phyloP scores from a whole-genome alignment of 225 moss, liverwort and hornwort genomes.

The Pseudoscleropodium purum region DNA sequence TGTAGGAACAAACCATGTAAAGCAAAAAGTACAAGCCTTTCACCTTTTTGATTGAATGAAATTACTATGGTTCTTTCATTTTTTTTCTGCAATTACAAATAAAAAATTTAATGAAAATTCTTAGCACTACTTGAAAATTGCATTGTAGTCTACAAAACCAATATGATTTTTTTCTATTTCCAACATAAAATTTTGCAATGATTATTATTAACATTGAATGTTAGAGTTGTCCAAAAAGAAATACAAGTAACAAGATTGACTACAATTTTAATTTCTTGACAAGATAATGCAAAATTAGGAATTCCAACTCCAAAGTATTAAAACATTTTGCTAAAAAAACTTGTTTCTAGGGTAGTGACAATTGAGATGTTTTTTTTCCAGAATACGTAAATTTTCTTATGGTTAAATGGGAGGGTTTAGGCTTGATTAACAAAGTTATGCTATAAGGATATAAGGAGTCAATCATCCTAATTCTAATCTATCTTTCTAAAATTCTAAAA shows the following conservation, averaged over 20 bases:
- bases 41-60: background rate
- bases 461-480: background rate
- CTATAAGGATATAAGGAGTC: background rate
- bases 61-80: background rate
- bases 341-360: background rate
- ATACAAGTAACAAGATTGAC: fast-evolving
- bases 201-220: too few relatives aligned
- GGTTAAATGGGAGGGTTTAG: background rate
- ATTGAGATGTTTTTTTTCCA: background rate
- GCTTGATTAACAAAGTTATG: background rate
- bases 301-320: fast-evolving
- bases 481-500: background rate
- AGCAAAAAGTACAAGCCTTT: background rate
- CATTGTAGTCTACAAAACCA: too few relatives aligned
- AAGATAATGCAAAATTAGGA: background rate
- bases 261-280: background rate
- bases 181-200: too few relatives aligned
- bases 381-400: background rate
- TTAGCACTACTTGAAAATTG: too few relatives aligned
- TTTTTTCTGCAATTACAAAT: background rate
- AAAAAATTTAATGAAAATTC: background rate
- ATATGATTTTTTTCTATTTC: too few relatives aligned
- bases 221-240: background rate
- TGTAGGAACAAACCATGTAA: fast-evolving
- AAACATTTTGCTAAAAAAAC: fast-evolving